A percentile compares a stretch with the other conserved stretches of the same genome.
Evolutionary conservation across 1,139 yeast species (phyloP).

Genomic region (Blastobotrys proliferans): DNA sequence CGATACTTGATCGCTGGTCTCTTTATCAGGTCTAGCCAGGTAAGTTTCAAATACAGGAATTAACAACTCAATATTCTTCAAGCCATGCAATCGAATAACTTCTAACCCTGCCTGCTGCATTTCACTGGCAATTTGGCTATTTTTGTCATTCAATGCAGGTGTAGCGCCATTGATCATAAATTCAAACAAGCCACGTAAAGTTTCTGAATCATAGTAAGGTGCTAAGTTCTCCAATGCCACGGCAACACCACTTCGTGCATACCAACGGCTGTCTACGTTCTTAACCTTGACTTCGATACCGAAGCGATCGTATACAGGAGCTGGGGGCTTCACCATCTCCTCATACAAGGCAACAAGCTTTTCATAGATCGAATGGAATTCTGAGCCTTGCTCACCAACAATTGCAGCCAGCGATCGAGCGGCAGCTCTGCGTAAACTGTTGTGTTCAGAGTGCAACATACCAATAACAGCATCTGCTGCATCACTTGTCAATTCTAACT

Average conservation of each 20-base stretch:
- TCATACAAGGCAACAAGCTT: conserved; percentile 52
- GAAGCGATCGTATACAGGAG: conserved; percentile 68
- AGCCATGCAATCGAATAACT: conserved; percentile 63
- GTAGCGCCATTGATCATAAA: conserved; percentile 50
- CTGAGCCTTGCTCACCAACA: conserved; percentile 25
- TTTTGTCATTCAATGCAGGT: conserved; percentile 69
- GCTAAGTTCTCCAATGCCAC: conserved; percentile 59
- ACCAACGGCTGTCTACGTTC: conserved; percentile 70
- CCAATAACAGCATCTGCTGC: conserved; percentile 6
- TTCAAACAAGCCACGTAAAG: conserved; percentile 49
- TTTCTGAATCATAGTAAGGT: conserved; percentile 38
- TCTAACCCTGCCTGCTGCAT: conserved; percentile 86
- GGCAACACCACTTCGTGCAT: conserved; percentile 77
- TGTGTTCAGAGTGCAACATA: conserved; percentile 21
- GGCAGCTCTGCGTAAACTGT: conserved; percentile 52
- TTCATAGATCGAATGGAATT: conserved; percentile 40
- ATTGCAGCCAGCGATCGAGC: conserved; percentile 48
- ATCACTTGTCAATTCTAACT: conserved; percentile 43
- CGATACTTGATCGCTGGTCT: conserved; percentile 56
- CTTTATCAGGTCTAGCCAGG: conserved; percentile 35
- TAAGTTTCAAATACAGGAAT: conserved; percentile 72
- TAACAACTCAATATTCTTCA: conserved; percentile 58
- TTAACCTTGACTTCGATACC: conserved; percentile 71
- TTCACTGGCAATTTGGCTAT: conserved; percentile 72
- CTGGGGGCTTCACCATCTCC: conserved; percentile 67